A percentile compares a stretch with the other conserved stretches of the same genome.
phyloP scores from a whole-genome alignment of 495 filamentous ascomycete species.

The Aspergillus wentii region DNA sequence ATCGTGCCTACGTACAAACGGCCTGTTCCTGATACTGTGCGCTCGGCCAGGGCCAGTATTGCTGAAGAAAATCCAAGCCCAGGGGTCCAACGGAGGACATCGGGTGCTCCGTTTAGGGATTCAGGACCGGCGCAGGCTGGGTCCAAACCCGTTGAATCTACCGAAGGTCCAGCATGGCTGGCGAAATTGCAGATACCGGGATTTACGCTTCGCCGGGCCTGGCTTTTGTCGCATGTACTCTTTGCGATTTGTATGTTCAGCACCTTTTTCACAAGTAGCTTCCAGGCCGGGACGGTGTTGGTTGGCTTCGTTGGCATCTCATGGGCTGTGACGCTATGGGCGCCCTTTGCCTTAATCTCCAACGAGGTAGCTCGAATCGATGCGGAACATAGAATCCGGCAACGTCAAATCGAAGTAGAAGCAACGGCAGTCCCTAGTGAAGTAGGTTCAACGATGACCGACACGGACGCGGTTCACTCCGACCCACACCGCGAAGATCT shows the following conservation, averaged over 20 bases:
- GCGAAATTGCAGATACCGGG: constrained; percentile 64
- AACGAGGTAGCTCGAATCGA: constrained; percentile 80
- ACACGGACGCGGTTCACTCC: background rate
- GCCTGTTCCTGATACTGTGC: too few relatives aligned
- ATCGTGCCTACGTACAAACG: constrained; percentile 65
- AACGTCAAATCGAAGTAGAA: constrained; percentile 23
- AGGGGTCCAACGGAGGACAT: constrained; percentile 19
- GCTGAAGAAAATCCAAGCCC: constrained; percentile 14
- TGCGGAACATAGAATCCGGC: constrained; percentile 54
- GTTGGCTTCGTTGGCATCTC: constrained; percentile 77
- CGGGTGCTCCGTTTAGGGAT: constrained; percentile 20
- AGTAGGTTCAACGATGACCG: background rate
- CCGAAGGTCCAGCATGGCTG: constrained; percentile 31
- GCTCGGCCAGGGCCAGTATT: constrained; percentile 2
- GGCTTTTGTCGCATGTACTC: constrained; percentile 75
- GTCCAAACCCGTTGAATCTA: too few relatives aligned
- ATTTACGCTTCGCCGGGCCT: constrained; percentile 79
- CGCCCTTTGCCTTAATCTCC: constrained; percentile 86
- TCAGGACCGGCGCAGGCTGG: too few relatives aligned
- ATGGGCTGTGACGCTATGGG: constrained; percentile 89
- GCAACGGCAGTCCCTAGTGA: background rate
- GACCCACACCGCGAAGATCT: constrained; percentile 12
- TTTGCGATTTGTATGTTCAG: constrained; percentile 74
- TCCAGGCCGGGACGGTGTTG: constrained; percentile 62
- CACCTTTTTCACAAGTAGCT: constrained; percentile 68